Conservation (phyloP, 495 filamentous ascomycete species). For the Penicilliopsis zonata region DNA sequence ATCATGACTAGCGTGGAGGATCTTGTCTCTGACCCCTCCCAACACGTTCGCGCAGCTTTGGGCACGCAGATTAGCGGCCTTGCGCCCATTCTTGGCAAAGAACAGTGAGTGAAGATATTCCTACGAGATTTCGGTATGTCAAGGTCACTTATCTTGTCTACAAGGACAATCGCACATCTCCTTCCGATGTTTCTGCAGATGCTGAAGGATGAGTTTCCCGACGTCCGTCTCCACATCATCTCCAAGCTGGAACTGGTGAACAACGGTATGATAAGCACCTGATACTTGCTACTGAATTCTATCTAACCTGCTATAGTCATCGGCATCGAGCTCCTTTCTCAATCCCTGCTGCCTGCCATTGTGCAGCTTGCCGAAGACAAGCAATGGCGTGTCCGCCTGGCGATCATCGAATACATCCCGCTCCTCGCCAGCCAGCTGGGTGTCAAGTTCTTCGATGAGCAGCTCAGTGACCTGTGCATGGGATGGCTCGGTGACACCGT, state of each 20-base stretch:
- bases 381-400: constrained; percentile 95
- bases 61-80: constrained; percentile 96
- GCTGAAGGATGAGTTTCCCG: constrained; percentile 98
- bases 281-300: neutral
- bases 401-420: constrained; percentile 98
- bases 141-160: constrained; percentile 1
- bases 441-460: constrained; percentile 97
- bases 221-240: constrained; percentile 95
- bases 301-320: constrained; percentile 49
- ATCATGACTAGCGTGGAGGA: constrained; percentile 97
- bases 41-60: constrained; percentile 90
- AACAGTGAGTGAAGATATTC: constrained; percentile 58
- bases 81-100: constrained; percentile 92
- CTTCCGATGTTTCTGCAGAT: constrained; percentile 98
- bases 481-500: constrained; percentile 98
- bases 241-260: constrained; percentile 97
- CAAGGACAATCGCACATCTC: constrained; percentile 89
- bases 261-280: constrained; percentile 50
- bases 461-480: constrained; percentile 92
- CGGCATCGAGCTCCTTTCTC: constrained; percentile 90
- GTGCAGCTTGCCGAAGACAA: constrained; percentile 97
- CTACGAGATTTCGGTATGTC: constrained; percentile 1
- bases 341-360: constrained; percentile 95
- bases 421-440: constrained; percentile 91
- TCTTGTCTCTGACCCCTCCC: constrained; percentile 86